Evolutionary conservation across 495 filamentous ascomycete genomes (phyloP).

Genomic region (Xylaria curta): DNA sequence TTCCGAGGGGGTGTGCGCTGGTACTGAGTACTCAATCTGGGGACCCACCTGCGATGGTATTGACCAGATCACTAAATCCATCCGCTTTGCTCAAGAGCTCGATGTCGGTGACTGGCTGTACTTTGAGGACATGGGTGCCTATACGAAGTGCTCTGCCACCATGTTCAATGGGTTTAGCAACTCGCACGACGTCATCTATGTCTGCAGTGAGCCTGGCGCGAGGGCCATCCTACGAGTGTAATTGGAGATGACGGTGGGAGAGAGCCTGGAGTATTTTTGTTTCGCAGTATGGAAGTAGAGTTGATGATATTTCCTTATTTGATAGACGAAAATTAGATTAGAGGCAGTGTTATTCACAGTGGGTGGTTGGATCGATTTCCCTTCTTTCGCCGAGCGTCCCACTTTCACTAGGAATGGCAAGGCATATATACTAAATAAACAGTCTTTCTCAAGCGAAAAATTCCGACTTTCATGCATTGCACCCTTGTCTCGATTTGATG

Average conservation of each 20-base stretch:
- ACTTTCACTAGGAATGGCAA: not conserved
- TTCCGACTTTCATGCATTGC: not conserved
- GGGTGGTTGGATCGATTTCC: not conserved
- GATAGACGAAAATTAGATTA: slow-evolving; percentile 24
- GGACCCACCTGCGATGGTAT: slow-evolving; percentile 98
- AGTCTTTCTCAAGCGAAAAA: not conserved
- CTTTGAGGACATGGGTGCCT: slow-evolving; percentile 98
- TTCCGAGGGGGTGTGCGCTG: slow-evolving; percentile 38
- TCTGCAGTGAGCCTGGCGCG: slow-evolving; percentile 90
- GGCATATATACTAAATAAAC: slow-evolving; percentile 13
- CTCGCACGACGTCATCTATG: slow-evolving; percentile 89
- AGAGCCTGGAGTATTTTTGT: not conserved
- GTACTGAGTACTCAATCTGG: slow-evolving; percentile 90
- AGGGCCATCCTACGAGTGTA: slow-evolving; percentile 68
- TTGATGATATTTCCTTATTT: not conserved
- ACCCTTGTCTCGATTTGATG: not conserved
- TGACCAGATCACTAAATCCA: slow-evolving; percentile 84
- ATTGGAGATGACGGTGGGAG: not conserved
- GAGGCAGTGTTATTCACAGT: slow-evolving; percentile 6
- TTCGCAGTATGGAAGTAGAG: not conserved
- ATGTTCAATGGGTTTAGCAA: slow-evolving; percentile 98
- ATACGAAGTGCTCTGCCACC: slow-evolving; percentile 96
- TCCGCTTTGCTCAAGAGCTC: slow-evolving; percentile 71
- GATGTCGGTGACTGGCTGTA: slow-evolving; percentile 97
- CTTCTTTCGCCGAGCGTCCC: slow-evolving; percentile 9